These are phyloP conservation scores for Prorocentrum cordatum DNA, from an alignment of 169 alveolate genomes.

Conservation along the genomic window DNA sequence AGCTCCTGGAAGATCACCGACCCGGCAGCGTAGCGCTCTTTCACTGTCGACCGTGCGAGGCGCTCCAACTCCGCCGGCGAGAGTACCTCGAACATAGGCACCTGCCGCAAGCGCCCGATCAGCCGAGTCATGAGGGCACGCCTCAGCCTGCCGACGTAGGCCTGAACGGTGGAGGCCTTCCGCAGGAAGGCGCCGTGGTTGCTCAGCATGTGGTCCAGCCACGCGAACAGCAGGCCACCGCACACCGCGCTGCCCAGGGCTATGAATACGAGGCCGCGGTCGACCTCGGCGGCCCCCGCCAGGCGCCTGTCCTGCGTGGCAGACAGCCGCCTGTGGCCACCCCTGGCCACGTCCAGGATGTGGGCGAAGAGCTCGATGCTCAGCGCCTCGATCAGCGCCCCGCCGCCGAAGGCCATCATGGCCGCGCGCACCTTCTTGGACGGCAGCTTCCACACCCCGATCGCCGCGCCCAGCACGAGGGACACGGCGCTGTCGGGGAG, in stretches of 20 bases:
- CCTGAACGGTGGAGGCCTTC: not conserved
- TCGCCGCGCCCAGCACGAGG: not conserved
- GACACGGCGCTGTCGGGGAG: not conserved
- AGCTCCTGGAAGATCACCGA: not conserved
- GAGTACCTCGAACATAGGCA: not conserved
- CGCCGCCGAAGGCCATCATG: not conserved
- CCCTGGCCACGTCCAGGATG: not conserved
- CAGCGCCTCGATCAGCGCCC: conserved; percentile 3
- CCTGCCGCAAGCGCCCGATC: not conserved
- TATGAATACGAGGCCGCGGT: not conserved
- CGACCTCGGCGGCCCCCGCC: no score
- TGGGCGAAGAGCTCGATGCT: conserved; percentile 6
- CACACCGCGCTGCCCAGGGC: not conserved
- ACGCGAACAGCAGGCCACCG: not conserved
- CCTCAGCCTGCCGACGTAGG: not conserved
- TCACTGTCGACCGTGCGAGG: not conserved
- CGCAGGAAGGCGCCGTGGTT: not conserved
- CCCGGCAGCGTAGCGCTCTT: not conserved
- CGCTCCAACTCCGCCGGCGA: not conserved
- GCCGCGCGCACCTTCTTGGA: not conserved
- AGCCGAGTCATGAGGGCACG: not conserved
- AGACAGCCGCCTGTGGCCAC: no score
- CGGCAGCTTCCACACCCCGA: not conserved
- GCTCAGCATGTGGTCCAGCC: not conserved
- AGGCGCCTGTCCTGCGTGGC: no score